Percentiles rank a stretch among this genome's conserved stretches.
Conservation (phyloP, 2,329 filamentous ascomycete genomes). For the Hypoxylon sp. region DNA sequence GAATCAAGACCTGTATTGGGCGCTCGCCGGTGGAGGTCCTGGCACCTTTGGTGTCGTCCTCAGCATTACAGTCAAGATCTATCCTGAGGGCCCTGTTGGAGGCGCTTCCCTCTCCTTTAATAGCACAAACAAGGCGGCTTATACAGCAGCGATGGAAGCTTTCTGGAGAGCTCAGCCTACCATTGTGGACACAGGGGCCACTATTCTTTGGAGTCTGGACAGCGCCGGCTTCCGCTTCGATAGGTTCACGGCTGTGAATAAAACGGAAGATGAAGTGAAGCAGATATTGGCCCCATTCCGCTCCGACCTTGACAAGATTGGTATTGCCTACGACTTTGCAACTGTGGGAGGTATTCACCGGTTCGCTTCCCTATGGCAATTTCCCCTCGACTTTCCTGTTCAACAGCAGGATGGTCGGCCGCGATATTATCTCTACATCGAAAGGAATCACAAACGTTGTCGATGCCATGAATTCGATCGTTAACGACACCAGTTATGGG, state of each 20-base stretch:
- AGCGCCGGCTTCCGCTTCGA: not conserved
- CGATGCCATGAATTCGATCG: slow-evolving; percentile 3
- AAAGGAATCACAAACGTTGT: not conserved
- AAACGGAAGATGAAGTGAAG: not conserved
- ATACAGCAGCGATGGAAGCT: not conserved
- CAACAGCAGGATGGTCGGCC: not conserved
- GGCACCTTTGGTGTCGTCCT: slow-evolving; percentile 68
- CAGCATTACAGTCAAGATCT: slow-evolving; percentile 64
- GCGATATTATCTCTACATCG: not conserved
- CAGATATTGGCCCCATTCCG: not conserved
- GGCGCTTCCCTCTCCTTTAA: slow-evolving; percentile 21
- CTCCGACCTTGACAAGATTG: not conserved
- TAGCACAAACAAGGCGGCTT: not conserved
- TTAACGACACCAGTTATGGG: not conserved
- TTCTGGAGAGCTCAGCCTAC: not conserved
- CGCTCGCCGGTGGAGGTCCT: slow-evolving; percentile 63
- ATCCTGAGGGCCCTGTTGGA: slow-evolving; percentile 53
- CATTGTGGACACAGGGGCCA: not conserved
- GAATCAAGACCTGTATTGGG: slow-evolving; percentile 70
- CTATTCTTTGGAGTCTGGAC: not conserved
- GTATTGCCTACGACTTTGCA: not conserved
- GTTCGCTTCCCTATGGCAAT: not conserved
- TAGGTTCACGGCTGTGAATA: not conserved
- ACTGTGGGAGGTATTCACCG: not conserved
- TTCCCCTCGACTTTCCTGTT: not conserved